These are phyloP conservation scores for Penicillium rolfsii DNA, from an alignment of 2,329 filamentous ascomycete species.

Conservation along the genomic window DNA sequence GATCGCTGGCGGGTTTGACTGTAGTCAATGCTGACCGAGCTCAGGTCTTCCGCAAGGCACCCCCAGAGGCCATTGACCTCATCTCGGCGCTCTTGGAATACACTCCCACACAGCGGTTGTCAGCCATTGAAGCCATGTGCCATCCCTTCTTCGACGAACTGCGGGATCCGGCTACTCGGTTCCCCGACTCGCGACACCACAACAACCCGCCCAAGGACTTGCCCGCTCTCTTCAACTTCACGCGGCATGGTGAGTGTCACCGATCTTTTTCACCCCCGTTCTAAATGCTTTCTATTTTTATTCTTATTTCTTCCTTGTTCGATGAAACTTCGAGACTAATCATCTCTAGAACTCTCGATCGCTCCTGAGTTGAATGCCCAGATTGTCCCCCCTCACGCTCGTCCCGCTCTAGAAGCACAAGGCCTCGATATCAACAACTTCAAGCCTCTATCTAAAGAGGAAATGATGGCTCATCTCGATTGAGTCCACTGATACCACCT, in stretches of 20 bases:
- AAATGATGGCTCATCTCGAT: constrained; percentile 97
- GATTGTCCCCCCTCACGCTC: constrained; percentile 83
- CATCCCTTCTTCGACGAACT: constrained; percentile 99
- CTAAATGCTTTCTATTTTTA: not conserved
- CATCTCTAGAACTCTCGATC: constrained; percentile 83
- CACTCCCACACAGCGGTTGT: constrained; percentile 91
- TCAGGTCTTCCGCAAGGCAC: constrained; percentile 92
- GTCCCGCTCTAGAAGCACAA: constrained; percentile 70
- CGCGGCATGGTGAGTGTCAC: constrained; percentile 77
- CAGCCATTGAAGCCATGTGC: constrained; percentile 93
- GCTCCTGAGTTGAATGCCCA: constrained; percentile 82
- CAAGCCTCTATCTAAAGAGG: constrained; percentile 84
- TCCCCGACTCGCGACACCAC: constrained; percentile 92
- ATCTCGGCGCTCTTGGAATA: constrained; percentile 95
- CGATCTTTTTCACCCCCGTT: not conserved
- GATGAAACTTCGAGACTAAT: constrained; percentile 13
- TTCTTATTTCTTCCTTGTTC: not conserved
- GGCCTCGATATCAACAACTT: constrained; percentile 94
- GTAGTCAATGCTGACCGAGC: constrained; percentile 26
- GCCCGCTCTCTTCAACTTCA: constrained; percentile 89
- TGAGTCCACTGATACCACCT: constrained; percentile 58
- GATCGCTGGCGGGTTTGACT: not conserved
- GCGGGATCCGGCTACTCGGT: constrained; percentile 82
- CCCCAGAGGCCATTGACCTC: constrained; percentile 87
- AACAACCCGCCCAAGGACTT: constrained; percentile 79